A percentile compares a stretch with the other conserved stretches of the same genome.
Conservation (phyloP, 1,284 basidiomycete species). For the Apiotrichum akiyoshidainum region DNA sequence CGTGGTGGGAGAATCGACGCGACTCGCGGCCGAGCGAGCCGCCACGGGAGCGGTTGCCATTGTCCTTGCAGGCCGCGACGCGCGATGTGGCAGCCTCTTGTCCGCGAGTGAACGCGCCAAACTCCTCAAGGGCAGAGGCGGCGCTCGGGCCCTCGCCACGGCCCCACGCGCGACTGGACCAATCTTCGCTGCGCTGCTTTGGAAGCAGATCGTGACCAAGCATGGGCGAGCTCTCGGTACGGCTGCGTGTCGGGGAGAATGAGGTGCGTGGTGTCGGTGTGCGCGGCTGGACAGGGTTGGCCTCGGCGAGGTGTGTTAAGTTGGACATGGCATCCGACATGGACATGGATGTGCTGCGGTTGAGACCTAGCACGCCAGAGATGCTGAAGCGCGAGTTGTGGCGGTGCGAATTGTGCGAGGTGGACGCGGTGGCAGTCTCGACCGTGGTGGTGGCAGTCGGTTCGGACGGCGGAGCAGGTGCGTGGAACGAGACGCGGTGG, state of each 20-base stretch:
- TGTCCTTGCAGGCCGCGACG: background rate
- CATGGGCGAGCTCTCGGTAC: conserved; percentile 21
- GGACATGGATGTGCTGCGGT: conserved; percentile 20
- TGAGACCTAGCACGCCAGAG: conserved; percentile 39
- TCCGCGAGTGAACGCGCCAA: conserved; percentile 35
- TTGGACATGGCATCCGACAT: conserved; percentile 34
- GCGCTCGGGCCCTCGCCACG: conserved; percentile 42
- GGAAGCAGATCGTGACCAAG: conserved; percentile 5
- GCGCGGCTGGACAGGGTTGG: conserved; percentile 19
- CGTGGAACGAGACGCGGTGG: conserved; percentile 36
- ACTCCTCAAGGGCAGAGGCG: conserved; percentile 42
- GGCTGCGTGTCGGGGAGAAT: conserved; percentile 17
- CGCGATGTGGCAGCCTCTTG: conserved; percentile 17
- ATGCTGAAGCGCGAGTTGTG: conserved; percentile 35
- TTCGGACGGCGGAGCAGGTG: conserved; percentile 32
- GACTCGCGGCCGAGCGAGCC: conserved; percentile 42
- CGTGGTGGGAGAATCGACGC: conserved; percentile 24
- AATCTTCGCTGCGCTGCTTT: conserved; percentile 36
- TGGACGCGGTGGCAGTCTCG: conserved; percentile 27
- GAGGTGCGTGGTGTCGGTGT: conserved; percentile 1
- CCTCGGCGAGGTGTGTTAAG: conserved; percentile 37
- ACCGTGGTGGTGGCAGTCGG: conserved; percentile 39
- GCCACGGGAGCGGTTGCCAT: conserved; percentile 26
- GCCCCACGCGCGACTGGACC: conserved; percentile 39
- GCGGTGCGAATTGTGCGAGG: conserved; percentile 2